phyloP scores from a whole-genome alignment of 148 eudicot species.

The Chenopodium berlandieri region DNA sequence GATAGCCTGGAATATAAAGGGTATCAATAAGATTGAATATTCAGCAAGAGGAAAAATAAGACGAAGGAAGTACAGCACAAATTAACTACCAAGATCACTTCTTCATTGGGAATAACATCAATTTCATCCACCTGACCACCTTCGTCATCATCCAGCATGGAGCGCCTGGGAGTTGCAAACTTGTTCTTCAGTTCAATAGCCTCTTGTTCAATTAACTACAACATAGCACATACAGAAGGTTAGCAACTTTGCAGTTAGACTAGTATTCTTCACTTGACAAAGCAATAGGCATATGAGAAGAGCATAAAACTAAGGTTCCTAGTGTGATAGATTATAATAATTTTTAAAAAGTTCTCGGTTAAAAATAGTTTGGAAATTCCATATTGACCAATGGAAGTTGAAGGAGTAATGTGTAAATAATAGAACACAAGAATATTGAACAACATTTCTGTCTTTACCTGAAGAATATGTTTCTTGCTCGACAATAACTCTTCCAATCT shows the following conservation, averaged over 20 bases:
- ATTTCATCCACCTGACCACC: conserved; percentile 83
- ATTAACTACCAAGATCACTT: conserved; percentile 73
- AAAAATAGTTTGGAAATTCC: no score
- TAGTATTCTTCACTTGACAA: neutral
- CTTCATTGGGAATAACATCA: conserved; percentile 95
- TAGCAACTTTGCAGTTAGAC: neutral
- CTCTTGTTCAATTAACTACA: conserved; percentile 86
- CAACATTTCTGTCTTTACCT: conserved; percentile 42
- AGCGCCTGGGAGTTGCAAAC: conserved; percentile 84
- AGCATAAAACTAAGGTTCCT: neutral
- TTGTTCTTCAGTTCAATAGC: conserved; percentile 84
- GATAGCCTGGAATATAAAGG: conserved; percentile 55
- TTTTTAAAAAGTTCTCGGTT: neutral
- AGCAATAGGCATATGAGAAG: neutral
- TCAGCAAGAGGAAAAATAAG: neutral
- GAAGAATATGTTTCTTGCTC: conserved; percentile 73
- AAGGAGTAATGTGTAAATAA: neutral
- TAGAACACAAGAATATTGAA: neutral
- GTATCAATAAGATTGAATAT: conserved; percentile 3
- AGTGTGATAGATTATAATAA: neutral
- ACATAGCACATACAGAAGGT: conserved; percentile 9
- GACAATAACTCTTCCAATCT: conserved; percentile 76
- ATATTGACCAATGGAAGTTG: neutral
- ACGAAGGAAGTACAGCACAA: neutral
- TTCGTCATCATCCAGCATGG: conserved; percentile 77